Conservation (phyloP, 345 rosid species). For the Angophora floribunda region DNA sequence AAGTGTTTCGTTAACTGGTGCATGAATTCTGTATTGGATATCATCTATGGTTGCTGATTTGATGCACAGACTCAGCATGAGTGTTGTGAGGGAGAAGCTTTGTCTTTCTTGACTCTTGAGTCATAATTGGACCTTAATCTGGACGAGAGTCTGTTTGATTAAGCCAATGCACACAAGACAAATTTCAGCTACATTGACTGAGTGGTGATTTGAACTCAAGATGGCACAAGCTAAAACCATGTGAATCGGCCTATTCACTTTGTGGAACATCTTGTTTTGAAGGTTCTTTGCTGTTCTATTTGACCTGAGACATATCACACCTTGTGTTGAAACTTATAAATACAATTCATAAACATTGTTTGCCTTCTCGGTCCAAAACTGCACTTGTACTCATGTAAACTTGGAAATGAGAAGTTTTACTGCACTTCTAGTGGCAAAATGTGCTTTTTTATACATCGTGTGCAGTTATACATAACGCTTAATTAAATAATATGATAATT, state of each 20-base stretch:
- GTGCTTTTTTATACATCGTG: background rate
- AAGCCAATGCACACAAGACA: background rate
- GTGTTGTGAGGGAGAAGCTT: background rate
- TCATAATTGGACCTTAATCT: background rate
- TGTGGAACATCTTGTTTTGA: background rate
- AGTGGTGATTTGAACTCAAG: background rate
- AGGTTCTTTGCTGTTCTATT: background rate
- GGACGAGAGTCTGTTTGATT: background rate
- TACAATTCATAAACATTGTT: background rate
- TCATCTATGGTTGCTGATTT: background rate
- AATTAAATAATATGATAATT: background rate
- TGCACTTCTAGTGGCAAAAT: background rate
- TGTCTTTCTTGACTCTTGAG: background rate
- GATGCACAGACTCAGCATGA: background rate
- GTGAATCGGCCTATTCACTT: background rate
- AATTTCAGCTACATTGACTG: background rate
- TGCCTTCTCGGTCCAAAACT: background rate
- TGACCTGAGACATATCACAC: background rate
- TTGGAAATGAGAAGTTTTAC: background rate
- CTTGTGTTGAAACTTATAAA: background rate
- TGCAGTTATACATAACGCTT: background rate
- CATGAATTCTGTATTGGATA: background rate
- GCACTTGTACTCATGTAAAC: background rate
- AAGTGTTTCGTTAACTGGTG: background rate
- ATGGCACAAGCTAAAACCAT: background rate